These are phyloP conservation scores for Cystofilobasidium bisporidii DNA, from an alignment of 768 basidiomycete genomes.

Conservation along the genomic window DNA sequence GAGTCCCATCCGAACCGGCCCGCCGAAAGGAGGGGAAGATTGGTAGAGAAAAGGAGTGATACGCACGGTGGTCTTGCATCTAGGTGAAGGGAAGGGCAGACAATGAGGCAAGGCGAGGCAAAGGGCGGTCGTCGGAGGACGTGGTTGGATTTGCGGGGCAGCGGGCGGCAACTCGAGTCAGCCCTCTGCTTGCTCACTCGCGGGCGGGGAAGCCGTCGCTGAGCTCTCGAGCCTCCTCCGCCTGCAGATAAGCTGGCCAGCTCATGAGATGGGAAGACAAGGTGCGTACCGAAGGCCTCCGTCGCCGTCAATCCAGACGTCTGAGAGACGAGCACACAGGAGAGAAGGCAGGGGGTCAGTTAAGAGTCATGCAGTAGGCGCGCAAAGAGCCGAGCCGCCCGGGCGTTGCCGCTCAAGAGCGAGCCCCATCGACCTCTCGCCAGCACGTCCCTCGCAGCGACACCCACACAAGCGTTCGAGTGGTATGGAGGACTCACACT, in stretches of 20 bases:
- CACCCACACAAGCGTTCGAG: conserved; percentile 11
- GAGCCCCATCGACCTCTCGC: too few relatives aligned
- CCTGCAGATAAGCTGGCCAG: too few relatives aligned
- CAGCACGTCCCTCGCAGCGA: too few relatives aligned
- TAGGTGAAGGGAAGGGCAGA: conserved; percentile 42
- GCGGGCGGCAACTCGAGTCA: too few relatives aligned
- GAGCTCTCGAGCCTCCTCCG: too few relatives aligned
- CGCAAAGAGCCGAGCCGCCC: too few relatives aligned
- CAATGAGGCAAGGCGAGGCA: not conserved
- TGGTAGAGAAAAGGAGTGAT: not conserved
- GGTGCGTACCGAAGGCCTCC: conserved; percentile 42
- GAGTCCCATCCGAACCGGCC: too few relatives aligned
- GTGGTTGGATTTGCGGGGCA: too few relatives aligned
- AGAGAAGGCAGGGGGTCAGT: conserved; percentile 10
- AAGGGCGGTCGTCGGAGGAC: too few relatives aligned
- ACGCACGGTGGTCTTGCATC: conserved; percentile 88
- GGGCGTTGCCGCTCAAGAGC: too few relatives aligned
- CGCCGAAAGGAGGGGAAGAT: not conserved
- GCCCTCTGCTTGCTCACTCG: too few relatives aligned
- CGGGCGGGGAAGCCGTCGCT: too few relatives aligned
- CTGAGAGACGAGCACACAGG: conserved; percentile 42
- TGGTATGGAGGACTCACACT: conserved; percentile 44
- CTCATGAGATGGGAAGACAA: not conserved
- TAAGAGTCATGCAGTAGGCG: not conserved
- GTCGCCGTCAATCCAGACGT: conserved; percentile 98